A percentile compares a stretch with the other conserved stretches of the same genome.
These are phyloP conservation scores for Turnera subulata DNA, from an alignment of 345 rosid species.

Conservation along the genomic window DNA sequence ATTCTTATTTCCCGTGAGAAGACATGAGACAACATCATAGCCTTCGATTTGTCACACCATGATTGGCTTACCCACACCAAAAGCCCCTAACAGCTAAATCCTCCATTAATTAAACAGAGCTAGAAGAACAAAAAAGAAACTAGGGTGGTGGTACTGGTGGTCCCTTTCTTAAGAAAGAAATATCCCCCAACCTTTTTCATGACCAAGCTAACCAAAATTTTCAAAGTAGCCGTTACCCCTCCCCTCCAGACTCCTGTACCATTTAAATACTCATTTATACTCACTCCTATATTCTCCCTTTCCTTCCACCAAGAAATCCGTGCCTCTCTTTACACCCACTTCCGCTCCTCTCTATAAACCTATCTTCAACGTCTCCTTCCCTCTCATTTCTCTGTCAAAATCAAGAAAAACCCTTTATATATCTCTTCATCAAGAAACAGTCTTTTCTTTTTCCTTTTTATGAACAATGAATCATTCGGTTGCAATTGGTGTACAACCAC, in stretches of 20 bases:
- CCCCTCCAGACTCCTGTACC: slow-evolving; percentile 17
- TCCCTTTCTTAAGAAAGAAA: background rate
- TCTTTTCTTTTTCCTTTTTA: no score
- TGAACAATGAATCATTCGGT: no score
- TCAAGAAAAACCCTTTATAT: background rate
- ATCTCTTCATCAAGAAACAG: no score
- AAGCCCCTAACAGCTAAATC: no score
- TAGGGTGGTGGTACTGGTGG: background rate
- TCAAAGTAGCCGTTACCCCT: slow-evolving; percentile 84
- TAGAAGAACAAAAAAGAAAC: no score
- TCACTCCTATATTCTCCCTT: background rate
- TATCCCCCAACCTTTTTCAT: background rate
- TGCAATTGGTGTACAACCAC: no score
- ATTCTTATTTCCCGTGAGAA: no score
- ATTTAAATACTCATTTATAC: slow-evolving; percentile 19
- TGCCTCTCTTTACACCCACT: slow-evolving; percentile 19
- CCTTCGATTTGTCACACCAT: no score
- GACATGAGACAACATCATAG: no score
- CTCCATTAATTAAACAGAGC: no score
- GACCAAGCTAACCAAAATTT: slow-evolving; percentile 5
- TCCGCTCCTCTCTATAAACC: slow-evolving; percentile 17
- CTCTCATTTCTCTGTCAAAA: background rate
- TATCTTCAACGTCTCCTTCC: background rate
- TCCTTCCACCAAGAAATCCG: slow-evolving; percentile 34
- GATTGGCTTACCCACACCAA: no score